Evolutionary conservation across 345 rosid species (phyloP), one percentile per base, ranked within the genome.

Genomic region (Boechera divaricarpa): DNA sequence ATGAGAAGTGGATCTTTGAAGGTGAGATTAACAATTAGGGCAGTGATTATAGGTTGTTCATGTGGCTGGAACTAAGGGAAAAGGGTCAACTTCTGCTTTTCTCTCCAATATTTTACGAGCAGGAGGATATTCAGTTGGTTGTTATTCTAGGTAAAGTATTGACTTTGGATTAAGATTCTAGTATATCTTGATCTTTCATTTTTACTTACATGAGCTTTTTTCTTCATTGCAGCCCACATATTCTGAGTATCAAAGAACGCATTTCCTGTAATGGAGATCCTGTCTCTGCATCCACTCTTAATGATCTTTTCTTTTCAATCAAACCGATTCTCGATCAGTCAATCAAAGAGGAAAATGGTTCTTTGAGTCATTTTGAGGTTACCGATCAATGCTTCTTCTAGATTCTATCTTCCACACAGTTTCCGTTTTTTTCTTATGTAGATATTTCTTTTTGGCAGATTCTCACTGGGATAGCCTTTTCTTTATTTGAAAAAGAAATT

Each of bases 31-130:
- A 75, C 33, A 66, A n/a, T 11, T 7, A 51, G 32, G 76, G 58
- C 8, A 42, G 47, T 36, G 52, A 44, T 54, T 66, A 8, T 74
- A 91, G 97, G 81, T 86, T 9, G 75, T 95, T 80, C 99, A 95
- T 73, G 85, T 95, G 54, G 94, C 98, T 60, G 99, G 99, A 68
- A 95, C 98, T 1, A 92, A 95, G 70, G 99, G 97, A 61, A 95
- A 92, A 86, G 97, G 98, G 13, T 95, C 97, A 29, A 92, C 98
- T 7, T 88, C 94, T 49, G 93, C 99, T 53, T 91, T 84, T 78
- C 76, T 95, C 38, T 90, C 98, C 2, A 95, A 82, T 73, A 90
- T 95, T 52, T 81, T 95, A 55, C 79, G 87, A 38, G 83, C 88
- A 1, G 88, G 87, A 83, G 99, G 93, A 11, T 91, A 88, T 68